These are phyloP conservation scores for Erucastrum elatum DNA, from an alignment of 345 rosid species.

Conservation along the genomic window DNA sequence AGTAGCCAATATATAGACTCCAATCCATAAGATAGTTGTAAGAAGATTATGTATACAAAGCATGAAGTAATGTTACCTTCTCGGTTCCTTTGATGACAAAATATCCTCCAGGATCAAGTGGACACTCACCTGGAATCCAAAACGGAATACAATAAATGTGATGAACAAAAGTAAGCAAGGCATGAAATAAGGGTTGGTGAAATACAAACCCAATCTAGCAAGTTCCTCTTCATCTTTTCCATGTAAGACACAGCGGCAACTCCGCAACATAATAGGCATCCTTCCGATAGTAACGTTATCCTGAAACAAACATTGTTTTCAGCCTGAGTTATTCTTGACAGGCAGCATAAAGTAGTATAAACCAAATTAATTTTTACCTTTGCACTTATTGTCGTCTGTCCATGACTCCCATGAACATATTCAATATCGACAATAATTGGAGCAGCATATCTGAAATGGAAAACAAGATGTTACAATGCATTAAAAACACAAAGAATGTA, in stretches of 20 bases:
- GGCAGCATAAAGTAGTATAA: constrained; percentile 3
- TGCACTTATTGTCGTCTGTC: constrained; percentile 35
- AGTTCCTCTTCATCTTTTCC: constrained; percentile 95
- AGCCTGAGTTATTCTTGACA: constrained; percentile 12
- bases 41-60: not conserved
- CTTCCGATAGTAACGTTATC: constrained; percentile 66
- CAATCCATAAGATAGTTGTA: not conserved
- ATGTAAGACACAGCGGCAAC: constrained; percentile 67
- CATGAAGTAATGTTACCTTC: constrained; percentile 51
- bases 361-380: constrained; percentile 52
- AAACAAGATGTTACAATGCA: constrained; percentile 13
- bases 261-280: constrained; percentile 91
- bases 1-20: constrained; percentile 15
- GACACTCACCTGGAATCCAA: constrained; percentile 80
- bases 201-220: constrained; percentile 73
- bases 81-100: constrained; percentile 87
- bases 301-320: constrained; percentile 45
- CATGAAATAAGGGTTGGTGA: constrained; percentile 7
- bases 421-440: constrained; percentile 78
- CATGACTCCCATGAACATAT: constrained; percentile 58
- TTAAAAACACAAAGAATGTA: constrained; percentile 3
- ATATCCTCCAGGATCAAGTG: constrained; percentile 97
- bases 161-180: not conserved
- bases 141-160: constrained; percentile 14
- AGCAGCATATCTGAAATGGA: constrained; percentile 68